Conservation (phyloP, 2,329 filamentous ascomycete species). For the Fusarium ramigenum region DNA sequence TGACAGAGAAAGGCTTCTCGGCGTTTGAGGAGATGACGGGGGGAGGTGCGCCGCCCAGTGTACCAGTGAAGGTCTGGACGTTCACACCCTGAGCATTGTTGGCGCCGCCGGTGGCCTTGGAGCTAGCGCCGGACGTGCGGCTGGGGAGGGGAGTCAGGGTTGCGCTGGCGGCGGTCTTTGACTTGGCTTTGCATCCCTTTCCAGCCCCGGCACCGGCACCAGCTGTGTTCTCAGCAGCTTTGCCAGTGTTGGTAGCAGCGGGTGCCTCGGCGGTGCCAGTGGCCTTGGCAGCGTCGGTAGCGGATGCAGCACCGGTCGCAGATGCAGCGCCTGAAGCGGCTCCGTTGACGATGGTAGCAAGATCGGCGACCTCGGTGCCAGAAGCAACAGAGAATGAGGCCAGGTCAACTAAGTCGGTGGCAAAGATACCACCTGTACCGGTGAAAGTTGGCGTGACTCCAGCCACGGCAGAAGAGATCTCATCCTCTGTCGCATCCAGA, state of each 20-base stretch:
- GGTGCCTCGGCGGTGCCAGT: background rate
- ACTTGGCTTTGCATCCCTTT: background rate
- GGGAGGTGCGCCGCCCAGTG: background rate
- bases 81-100: background rate
- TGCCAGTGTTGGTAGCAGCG: background rate
- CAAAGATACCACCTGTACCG: constrained; percentile 8
- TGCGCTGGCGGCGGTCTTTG: background rate
- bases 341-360: constrained; percentile 4
- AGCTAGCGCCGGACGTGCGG: background rate
- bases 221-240: background rate
- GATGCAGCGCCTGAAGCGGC: background rate
- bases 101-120: background rate
- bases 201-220: background rate
- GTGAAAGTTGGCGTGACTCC: constrained; percentile 1
- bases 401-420: background rate
- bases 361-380: background rate
- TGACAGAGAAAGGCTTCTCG: background rate
- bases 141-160: background rate
- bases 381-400: background rate
- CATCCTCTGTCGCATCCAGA: constrained; percentile 1
- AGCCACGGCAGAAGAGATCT: background rate
- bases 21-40: background rate
- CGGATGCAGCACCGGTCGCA: background rate
- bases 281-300: background rate
- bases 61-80: background rate